Base-by-base conservation (phyloP, 345 rosid genomes). In the Gynandropsis gynandra region DNA sequence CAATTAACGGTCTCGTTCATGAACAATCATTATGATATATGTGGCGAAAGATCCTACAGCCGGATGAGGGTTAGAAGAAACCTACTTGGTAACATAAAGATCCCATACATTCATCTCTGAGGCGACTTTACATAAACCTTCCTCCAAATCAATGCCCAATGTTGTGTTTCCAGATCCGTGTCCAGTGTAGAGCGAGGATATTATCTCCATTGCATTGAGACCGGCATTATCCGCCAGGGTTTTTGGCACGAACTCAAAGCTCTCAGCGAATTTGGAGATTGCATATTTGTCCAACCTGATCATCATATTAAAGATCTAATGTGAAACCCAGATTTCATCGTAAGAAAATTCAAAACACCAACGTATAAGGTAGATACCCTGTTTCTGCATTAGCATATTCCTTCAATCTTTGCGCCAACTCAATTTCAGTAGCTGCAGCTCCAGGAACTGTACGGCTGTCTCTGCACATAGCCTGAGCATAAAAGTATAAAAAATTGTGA, bases 161-260 rank as follows among this genome's bases (percentile, higher is more conserved):
- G 83, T 93, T 58, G 75, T 50, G 58, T 81, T 85, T 46, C 97
- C 99, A 59, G 89, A 79, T 12, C 95, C 90, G 66, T 88, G 99
- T 38, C 83, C 89, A 47, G 85, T 88, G 70, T 88, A 93, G 12
- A 88, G 77, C 19, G 95, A 73, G 5, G 94, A 85, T 66, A 88
- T 93, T 51, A 93, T 78, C 67, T 93, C 97, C 94, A 88, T 80
- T 8, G 97, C 83, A 67, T 88, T 81, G 43, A 93, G 89, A 20
- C 99, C 99, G 55, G 95, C 97, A 70, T 88, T 93, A 64, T 93
- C 99, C 19, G 95, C 84, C 39, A 93, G 72, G 10, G 92, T 88
- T 63, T 69, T 80, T 12, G 97, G 96, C 21, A 93, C 78, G 88
- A 88, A 79, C 84, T 93, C 97, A 71, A 93, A 93, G 67, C 95